Conservation (phyloP, 768 basidiomycete species). For the Macrolepiota albuminosa region DNA sequence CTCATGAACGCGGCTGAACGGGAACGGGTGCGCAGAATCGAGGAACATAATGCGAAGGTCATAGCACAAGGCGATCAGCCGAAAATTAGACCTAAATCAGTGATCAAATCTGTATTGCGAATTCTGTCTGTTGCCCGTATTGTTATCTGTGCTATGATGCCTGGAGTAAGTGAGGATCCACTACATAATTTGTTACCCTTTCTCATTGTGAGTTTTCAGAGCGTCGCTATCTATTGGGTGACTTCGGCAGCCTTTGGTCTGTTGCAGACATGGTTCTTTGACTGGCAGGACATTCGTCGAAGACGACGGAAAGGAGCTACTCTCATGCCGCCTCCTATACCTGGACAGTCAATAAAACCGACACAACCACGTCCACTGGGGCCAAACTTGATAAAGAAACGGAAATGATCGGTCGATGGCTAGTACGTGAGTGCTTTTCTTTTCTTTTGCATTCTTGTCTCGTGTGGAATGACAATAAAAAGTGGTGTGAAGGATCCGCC, state of each 20-base stretch:
- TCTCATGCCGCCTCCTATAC: conserved; percentile 3
- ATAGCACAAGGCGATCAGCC: conserved; percentile 42
- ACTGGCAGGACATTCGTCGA: conserved; percentile 52
- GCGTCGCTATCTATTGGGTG: conserved; percentile 71
- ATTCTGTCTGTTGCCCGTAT: conserved; percentile 62
- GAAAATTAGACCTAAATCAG: conserved; percentile 34
- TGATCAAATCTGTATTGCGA: conserved; percentile 53
- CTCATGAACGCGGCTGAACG: conserved; percentile 56
- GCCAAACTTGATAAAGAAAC: conserved; percentile 1
- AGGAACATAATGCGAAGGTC: conserved; percentile 43
- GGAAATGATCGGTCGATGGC: conserved; percentile 5
- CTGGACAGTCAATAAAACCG: neutral
- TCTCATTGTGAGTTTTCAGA: conserved; percentile 31
- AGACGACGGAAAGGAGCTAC: conserved; percentile 17
- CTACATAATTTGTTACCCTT: neutral
- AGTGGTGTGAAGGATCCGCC: conserved; percentile 71
- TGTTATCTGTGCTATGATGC: conserved; percentile 59
- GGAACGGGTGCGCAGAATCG: conserved; percentile 42
- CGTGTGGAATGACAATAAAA: conserved; percentile 61
- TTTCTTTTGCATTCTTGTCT: conserved; percentile 1
- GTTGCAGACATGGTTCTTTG: conserved; percentile 69
- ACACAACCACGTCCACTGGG: neutral
- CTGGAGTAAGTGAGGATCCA: conserved; percentile 50
- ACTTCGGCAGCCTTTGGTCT: conserved; percentile 73
- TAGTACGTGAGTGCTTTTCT: conserved; percentile 17